Percentiles rank a stretch among this genome's conserved stretches.
phyloP scores from a whole-genome alignment of 2,329 filamentous ascomycete species.

The Aspergillus neotritici region DNA sequence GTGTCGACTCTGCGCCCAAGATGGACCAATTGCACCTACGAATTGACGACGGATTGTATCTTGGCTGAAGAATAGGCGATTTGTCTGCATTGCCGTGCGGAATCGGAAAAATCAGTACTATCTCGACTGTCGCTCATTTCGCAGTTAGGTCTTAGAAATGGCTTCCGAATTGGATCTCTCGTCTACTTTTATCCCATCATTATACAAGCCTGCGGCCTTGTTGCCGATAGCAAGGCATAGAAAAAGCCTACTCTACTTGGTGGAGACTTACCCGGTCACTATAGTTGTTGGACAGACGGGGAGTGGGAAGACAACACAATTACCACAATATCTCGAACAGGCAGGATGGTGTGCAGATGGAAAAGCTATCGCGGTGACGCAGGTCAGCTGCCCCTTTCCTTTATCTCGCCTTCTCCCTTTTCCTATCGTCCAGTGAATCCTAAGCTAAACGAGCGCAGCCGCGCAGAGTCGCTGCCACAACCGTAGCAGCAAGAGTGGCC shows the following conservation, averaged over 20 bases:
- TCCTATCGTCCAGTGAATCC: neutral
- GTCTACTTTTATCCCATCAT: conserved; percentile 61
- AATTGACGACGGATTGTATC: neutral
- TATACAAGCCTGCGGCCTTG: conserved; percentile 78
- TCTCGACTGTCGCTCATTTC: too few species aligned
- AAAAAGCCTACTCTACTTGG: conserved; percentile 72
- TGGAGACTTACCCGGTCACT: conserved; percentile 78
- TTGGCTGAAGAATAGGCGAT: neutral
- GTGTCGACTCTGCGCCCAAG: neutral
- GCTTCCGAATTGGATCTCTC: conserved; percentile 41
- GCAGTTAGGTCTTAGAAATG: conserved; percentile 22
- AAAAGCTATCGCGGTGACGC: conserved; percentile 80
- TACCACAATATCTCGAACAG: conserved; percentile 83
- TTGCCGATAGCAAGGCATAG: conserved; percentile 83
- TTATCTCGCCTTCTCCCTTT: neutral
- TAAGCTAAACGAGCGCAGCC: conserved; percentile 53
- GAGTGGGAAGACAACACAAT: conserved; percentile 91
- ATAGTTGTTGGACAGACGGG: conserved; percentile 92
- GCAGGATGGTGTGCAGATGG: conserved; percentile 84
- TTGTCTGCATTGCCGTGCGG: too few species aligned
- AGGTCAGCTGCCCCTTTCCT: conserved; percentile 54
- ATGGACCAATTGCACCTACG: conserved; percentile 5
- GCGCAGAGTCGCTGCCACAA: conserved; percentile 82
- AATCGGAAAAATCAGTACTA: too few species aligned
- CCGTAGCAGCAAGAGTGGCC: conserved; percentile 80